Conservation (phyloP, 2,329 filamentous ascomycete species). For the Balansia obtecta region DNA sequence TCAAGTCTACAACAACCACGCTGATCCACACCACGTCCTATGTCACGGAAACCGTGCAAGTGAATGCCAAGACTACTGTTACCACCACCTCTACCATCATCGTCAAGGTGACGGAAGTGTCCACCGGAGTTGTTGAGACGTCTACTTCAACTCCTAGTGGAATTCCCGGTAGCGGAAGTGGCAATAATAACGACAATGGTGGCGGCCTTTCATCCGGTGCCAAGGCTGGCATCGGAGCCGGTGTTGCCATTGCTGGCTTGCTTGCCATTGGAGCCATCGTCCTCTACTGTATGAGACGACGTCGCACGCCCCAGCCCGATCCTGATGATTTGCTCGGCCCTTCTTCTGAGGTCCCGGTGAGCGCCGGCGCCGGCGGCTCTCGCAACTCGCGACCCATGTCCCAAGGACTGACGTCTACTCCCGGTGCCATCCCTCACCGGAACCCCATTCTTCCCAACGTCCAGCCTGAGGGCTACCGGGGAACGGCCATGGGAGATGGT, state of each 20-base stretch:
- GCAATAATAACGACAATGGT: slow-evolving; percentile 9
- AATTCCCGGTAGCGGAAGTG: slow-evolving; percentile 12
- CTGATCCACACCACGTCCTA: slow-evolving; percentile 17
- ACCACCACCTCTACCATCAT: slow-evolving; percentile 25
- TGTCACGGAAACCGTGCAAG: slow-evolving; percentile 21
- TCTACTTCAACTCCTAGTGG: slow-evolving; percentile 15
- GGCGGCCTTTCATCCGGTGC: slow-evolving; percentile 27
- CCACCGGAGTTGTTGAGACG: slow-evolving; percentile 18
- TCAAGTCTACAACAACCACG: slow-evolving; percentile 21
- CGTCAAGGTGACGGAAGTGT: slow-evolving; percentile 21
- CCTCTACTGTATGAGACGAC: slow-evolving; percentile 19
- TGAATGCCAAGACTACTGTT: slow-evolving; percentile 24
- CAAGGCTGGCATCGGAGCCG: slow-evolving; percentile 31
- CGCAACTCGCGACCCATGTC: slow-evolving; percentile 19
- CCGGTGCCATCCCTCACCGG: slow-evolving; percentile 16
- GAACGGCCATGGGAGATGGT: slow-evolving; percentile 26
- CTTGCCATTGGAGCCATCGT: slow-evolving; percentile 17
- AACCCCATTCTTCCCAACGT: slow-evolving; percentile 13
- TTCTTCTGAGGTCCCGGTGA: slow-evolving; percentile 30
- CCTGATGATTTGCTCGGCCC: slow-evolving; percentile 26
- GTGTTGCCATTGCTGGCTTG: slow-evolving; percentile 24
- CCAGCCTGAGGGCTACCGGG: slow-evolving; percentile 24
- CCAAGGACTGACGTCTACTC: slow-evolving; percentile 13
- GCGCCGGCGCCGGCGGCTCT: slow-evolving; percentile 13
- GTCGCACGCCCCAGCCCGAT: slow-evolving; percentile 20